phyloP scores from a whole-genome alignment of 2,329 filamentous ascomycete species.

The Aspergillus sclerotialis region DNA sequence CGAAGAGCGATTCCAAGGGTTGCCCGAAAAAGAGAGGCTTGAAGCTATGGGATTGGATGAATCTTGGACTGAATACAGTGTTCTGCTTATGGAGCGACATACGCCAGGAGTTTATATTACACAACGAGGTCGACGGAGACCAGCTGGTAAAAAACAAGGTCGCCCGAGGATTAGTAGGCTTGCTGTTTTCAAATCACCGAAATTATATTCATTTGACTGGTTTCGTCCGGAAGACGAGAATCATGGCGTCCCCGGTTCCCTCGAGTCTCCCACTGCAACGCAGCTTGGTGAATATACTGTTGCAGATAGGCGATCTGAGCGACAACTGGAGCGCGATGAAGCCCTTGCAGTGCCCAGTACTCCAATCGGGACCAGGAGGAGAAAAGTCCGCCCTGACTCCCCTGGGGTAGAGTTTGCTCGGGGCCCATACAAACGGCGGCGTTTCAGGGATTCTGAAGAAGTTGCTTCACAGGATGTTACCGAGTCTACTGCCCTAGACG shows the following conservation, averaged over 20 bases:
- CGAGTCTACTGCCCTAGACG: not conserved
- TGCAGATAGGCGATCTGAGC: too few relatives aligned
- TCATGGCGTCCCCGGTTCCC: slow-evolving; percentile 1
- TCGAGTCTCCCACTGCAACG: not conserved
- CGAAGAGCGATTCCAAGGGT: slow-evolving; percentile 16
- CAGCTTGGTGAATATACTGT: too few relatives aligned
- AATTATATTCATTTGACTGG: slow-evolving; percentile 28
- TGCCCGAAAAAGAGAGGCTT: slow-evolving; percentile 32
- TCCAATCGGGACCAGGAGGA: too few relatives aligned
- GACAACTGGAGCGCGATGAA: too few relatives aligned
- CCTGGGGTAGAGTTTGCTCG: too few relatives aligned
- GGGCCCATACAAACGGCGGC: slow-evolving; percentile 15
- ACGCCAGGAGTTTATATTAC: slow-evolving; percentile 36
- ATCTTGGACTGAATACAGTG: slow-evolving; percentile 35
- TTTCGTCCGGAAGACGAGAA: slow-evolving; percentile 17
- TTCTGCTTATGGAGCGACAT: slow-evolving; percentile 30
- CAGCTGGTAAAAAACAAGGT: slow-evolving; percentile 30
- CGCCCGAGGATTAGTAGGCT: slow-evolving; percentile 33
- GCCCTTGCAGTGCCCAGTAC: too few relatives aligned
- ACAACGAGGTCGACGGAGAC: slow-evolving; percentile 29
- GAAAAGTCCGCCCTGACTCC: too few relatives aligned
- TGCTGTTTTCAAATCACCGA: slow-evolving; percentile 32
- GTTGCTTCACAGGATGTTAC: slow-evolving; percentile 4
- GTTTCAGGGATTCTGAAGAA: slow-evolving; percentile 6
- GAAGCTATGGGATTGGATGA: slow-evolving; percentile 34